Evolutionary conservation across 257 asterid genomes (phyloP), one percentile per base, ranked within the genome.

Genomic region (Gentiana macrophylla): DNA sequence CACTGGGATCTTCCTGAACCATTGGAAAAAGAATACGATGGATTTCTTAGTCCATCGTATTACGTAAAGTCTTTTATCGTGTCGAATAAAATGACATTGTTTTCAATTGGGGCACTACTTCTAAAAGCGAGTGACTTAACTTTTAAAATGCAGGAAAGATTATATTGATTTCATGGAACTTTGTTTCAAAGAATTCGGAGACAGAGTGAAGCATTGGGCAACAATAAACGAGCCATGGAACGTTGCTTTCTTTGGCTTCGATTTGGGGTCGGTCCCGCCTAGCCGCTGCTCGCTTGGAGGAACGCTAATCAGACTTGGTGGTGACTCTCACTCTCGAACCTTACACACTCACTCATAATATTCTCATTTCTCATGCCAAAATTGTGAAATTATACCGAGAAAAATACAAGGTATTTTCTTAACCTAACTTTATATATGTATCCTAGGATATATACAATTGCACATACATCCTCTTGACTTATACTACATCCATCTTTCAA

Each of bases 141-240:
- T 24, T 24, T 24, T 0, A 0, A 24, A 41, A 3, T 36, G 44
- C 71, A 77, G 89, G 72, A 62, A 24, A 4, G 83, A 79, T 45
- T 71, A 69, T 34, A 35, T 44, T 37, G 72, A 73, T 36, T 80
- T 73, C 13, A 74, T 85, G 2, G 67, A 80, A 37, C 52, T 80
- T 6, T 56, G 75, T 53, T 83, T 83, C 62, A 35, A 58, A 35
- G 67, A 70, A 67, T 80, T 73, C 49, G 89, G 93, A 0, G 87
- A 83, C 46, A 71, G 92, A 41, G 83, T 83, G 32, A 80, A 80
- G 52, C 41, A 62, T 34, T 83, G 92, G 92, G 63, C 77, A 54
- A 80, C 87, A 0, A 45, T 77, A 36, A 75, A 83, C 12, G 92
- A 80, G 61, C 86, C 90, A 2, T 79, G 76, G 72, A 69, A 72